Base-by-base conservation (phyloP, 2,329 filamentous ascomycete species). In the Neofusicoccum kwambonambiense region DNA sequence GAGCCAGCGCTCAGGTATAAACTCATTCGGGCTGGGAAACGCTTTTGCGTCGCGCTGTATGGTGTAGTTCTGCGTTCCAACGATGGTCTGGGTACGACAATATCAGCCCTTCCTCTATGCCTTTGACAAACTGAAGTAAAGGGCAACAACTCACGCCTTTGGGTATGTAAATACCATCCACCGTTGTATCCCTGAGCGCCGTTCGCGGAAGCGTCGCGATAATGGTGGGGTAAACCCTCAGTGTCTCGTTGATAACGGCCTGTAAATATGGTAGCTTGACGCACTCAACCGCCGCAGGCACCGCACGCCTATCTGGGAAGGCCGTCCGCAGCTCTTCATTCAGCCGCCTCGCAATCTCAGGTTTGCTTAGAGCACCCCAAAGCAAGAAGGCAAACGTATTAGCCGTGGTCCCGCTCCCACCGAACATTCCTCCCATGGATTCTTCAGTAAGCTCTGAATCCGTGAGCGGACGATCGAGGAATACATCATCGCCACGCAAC, bases 181-280 rank as follows among this genome's bases (percentile, higher is more conserved):
- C 41, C 42, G 11, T 8, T 3, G 41, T 60, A 9, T 47, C 56
- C n/a, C 56, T 6, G 3, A 60, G 2, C 4, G 56, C 56, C 2
- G 42, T 63, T 12, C 64, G 13, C 13, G 64, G 64, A 3, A 47
- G 39, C 2, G 58, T 65, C 2, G 64, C 60, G 34, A 65, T 56
- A 13, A 65, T 65, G 3, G 64, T 63, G 2, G 64, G 64, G 19
- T 51, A 65, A 19, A 42, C 3, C 50, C 64, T 50, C 11, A 65
- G 12, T 2, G 57, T 63, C 47, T 65, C 64, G 17, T 65, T 65
- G 4, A 65, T 56, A 9, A 65, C 64, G 15, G 64, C 64, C n/a
- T 65, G 60, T 47, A 47, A 5, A n/a, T 60, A 60, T 17, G 56
- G 56, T 17, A 60, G 17, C 42, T 39, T 47, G 9, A n/a, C n/a